Evolutionary conservation across 441 rosid species (phyloP), one percentile per base, ranked within the genome.

Genomic region (Adansonia gregorii): DNA sequence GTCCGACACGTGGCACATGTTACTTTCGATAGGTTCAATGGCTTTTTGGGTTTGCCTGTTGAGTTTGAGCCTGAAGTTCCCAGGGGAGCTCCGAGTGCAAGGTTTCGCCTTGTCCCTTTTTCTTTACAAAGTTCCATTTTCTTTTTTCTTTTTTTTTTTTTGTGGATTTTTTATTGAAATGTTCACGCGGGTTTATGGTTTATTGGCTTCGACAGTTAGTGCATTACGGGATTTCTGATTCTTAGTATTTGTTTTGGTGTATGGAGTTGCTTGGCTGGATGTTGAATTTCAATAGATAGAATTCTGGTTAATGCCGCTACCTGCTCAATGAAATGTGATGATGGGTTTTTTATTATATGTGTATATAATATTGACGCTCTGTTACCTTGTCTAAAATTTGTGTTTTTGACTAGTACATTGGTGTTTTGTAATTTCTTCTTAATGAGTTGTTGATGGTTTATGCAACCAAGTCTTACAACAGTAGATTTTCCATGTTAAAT

Each of bases 51-150:
- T 63, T 83, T 93, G 86, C 97, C 95, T 31, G 90, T 85, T 61
- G 98, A 93, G 83, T 87, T 93, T 58, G 98, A 93, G 86, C 93
- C 93, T 55, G 98, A 92, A 67, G 93, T 93, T 39, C 89, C 92
- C 27, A 85, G 91, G 43, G 80, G 92, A 61, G 89, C 93, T 76
- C 98, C 97, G 19, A 93, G 98, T 83, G 96, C 98, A 46, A 92
- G 98, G 98, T 92, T 31, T 66, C 8, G 1, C n/a, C 8, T 17
- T 48, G 2, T 17, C 8, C 48, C 15, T 56, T 54, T 73, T 12
- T n/a, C 17, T 41, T 39, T 7, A 3, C 22, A 55, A 31, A 2
- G 48, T 51, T 11, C 17, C n/a, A 6, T n/a, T 35, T 10, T 12
- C 14, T 65, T 10, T 54, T 31, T 45, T 75, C 0, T 43, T 0